These are phyloP conservation scores for Pharnaceum exiguum DNA, from an alignment of 148 eudicot genomes.

Conservation along the genomic window DNA sequence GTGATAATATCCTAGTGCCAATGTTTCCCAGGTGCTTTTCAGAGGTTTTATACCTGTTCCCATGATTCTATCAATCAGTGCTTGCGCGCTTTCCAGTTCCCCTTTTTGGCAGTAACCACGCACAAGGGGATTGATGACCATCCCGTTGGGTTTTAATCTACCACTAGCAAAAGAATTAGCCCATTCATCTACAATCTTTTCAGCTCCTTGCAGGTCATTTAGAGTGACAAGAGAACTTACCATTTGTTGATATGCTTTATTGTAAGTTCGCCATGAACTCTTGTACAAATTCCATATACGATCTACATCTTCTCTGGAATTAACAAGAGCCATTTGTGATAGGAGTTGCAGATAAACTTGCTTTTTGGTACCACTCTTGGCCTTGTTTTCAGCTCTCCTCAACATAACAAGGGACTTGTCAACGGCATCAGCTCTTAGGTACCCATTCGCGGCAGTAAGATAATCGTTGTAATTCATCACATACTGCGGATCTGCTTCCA, in stretches of 20 bases:
- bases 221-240: slow-evolving; percentile 31
- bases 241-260: slow-evolving; percentile 25
- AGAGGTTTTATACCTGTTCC: slow-evolving; percentile 24
- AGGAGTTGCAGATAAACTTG: slow-evolving; percentile 28
- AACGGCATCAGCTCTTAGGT: slow-evolving; percentile 21
- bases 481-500: slow-evolving; percentile 31
- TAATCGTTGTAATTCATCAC: slow-evolving; percentile 22
- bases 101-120: slow-evolving; percentile 29
- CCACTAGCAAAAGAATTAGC: neutral
- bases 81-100: slow-evolving; percentile 29
- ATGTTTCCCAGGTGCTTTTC: slow-evolving; percentile 20
- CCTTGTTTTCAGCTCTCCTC: slow-evolving; percentile 30
- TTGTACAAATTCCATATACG: slow-evolving; percentile 35
- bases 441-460: slow-evolving; percentile 31
- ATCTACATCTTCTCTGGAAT: slow-evolving; percentile 33
- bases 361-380: slow-evolving; percentile 14
- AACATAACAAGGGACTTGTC: slow-evolving; percentile 26
- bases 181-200: slow-evolving; percentile 26
- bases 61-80: slow-evolving; percentile 11
- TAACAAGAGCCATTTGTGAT: slow-evolving; percentile 23
- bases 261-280: slow-evolving; percentile 14
- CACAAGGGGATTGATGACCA: slow-evolving; percentile 26
- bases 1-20: slow-evolving; percentile 17
- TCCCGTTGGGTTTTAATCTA: slow-evolving; percentile 4
- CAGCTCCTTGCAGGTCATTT: slow-evolving; percentile 40